Conservation (phyloP, 2,329 filamentous ascomycete species). For the Gaeumannomyces tritici region DNA sequence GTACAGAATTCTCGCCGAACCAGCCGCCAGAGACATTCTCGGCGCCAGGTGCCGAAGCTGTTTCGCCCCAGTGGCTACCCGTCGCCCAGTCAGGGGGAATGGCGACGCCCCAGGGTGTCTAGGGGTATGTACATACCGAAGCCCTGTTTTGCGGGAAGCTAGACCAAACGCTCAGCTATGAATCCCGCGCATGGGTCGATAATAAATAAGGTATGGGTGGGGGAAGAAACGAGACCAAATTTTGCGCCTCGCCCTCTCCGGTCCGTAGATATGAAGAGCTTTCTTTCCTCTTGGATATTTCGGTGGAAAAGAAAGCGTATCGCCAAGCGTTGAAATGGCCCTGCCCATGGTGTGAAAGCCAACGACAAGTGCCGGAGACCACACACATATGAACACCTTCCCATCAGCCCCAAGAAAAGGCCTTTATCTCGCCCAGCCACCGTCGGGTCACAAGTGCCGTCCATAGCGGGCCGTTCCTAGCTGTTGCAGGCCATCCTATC, state of each 20-base stretch:
- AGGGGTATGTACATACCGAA: too few species aligned
- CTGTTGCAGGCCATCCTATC: too few species aligned
- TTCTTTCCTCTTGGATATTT: background rate
- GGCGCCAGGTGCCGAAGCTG: background rate
- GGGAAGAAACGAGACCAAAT: background rate
- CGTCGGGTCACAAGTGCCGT: too few species aligned
- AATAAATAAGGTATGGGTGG: background rate
- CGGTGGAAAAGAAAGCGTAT: background rate
- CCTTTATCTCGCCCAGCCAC: too few species aligned
- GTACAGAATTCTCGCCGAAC: background rate
- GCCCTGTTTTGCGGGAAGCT: background rate
- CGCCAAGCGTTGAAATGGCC: background rate
- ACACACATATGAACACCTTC: background rate
- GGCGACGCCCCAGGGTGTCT: background rate
- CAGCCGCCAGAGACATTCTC: background rate
- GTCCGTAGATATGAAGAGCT: too few species aligned
- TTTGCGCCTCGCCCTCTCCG: background rate
- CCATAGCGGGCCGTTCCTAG: too few species aligned
- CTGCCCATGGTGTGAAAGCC: too few species aligned
- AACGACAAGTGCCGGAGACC: background rate
- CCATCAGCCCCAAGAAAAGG: too few species aligned
- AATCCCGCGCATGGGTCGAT: background rate
- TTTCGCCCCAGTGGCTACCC: background rate
- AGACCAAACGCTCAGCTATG: background rate
- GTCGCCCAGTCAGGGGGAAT: background rate